These are phyloP conservation scores for Trichoderma endophyticum DNA, from an alignment of 2,329 filamentous ascomycete species.

Conservation along the genomic window DNA sequence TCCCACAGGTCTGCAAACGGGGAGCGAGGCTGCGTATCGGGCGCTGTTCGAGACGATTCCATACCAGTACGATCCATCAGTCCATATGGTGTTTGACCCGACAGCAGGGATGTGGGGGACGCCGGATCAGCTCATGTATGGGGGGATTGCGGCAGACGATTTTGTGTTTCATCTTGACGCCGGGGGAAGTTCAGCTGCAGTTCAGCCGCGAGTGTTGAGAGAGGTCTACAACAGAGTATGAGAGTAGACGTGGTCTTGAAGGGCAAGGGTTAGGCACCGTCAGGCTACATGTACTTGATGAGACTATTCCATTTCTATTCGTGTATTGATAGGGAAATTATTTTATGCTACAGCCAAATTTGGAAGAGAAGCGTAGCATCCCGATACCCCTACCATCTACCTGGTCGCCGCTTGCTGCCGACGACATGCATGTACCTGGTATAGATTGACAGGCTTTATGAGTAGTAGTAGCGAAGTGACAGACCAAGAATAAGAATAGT, in stretches of 20 bases:
- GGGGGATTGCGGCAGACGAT: slow-evolving; percentile 21
- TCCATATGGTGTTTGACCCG: slow-evolving; percentile 5
- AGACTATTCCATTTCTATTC: neutral
- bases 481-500: neutral
- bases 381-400: neutral
- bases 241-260: neutral
- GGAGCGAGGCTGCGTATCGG: neutral
- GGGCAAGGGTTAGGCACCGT: neutral
- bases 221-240: neutral
- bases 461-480: neutral
- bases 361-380: neutral
- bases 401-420: neutral
- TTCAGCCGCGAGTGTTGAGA: slow-evolving; percentile 17
- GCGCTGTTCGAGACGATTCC: slow-evolving; percentile 1
- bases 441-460: neutral
- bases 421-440: neutral
- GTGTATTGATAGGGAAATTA: neutral
- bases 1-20: neutral
- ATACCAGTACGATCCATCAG: neutral
- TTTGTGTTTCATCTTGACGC: slow-evolving; percentile 19
- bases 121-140: slow-evolving; percentile 22
- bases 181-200: neutral
- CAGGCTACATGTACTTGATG: neutral
- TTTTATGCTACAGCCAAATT: neutral
- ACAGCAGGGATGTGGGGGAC: slow-evolving; percentile 16